Evolutionary conservation across 2,329 filamentous ascomycete species (phyloP).

Genomic region (Fusarium falciforme): DNA sequence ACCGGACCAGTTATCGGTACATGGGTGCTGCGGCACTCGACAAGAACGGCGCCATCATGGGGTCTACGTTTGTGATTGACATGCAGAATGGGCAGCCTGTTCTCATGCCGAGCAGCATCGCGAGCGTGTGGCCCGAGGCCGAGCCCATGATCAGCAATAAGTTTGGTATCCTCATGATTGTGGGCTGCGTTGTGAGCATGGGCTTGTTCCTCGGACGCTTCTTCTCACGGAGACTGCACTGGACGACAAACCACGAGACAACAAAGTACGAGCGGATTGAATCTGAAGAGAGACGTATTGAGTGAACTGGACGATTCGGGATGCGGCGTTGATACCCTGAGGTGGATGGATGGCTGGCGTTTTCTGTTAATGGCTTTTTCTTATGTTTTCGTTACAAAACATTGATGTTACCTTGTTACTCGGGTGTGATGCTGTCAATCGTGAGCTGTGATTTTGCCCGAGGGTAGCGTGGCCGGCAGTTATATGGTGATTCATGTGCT

Average conservation of each 20-base stretch:
- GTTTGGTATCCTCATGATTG: conserved; percentile 12
- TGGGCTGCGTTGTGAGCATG: background rate
- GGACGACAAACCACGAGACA: conserved; percentile 8
- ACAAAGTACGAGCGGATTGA: conserved; percentile 25
- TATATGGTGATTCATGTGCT: background rate
- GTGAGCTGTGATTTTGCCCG: background rate
- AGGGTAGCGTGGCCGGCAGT: background rate
- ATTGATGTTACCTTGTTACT: background rate
- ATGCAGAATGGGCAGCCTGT: conserved; percentile 42
- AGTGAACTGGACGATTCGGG: conserved; percentile 4
- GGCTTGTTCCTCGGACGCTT: conserved; percentile 14
- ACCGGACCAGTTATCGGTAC: conserved; percentile 30
- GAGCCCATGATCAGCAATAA: conserved; percentile 10
- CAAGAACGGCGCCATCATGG: conserved; percentile 39
- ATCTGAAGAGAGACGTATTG: conserved; percentile 30
- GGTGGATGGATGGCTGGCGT: background rate
- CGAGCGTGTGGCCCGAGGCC: conserved; percentile 20
- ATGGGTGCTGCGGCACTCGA: conserved; percentile 42
- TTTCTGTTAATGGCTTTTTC: background rate
- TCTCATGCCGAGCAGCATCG: conserved; percentile 36
- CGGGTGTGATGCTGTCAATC: background rate
- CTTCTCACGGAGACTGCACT: conserved; percentile 16
- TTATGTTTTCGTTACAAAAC: background rate
- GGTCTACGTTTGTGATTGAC: conserved; percentile 43
- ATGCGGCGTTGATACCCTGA: conserved; percentile 20